Evolutionary conservation across 2,329 filamentous ascomycete species (phyloP).

Genomic region (Calonectria ilicicola): DNA sequence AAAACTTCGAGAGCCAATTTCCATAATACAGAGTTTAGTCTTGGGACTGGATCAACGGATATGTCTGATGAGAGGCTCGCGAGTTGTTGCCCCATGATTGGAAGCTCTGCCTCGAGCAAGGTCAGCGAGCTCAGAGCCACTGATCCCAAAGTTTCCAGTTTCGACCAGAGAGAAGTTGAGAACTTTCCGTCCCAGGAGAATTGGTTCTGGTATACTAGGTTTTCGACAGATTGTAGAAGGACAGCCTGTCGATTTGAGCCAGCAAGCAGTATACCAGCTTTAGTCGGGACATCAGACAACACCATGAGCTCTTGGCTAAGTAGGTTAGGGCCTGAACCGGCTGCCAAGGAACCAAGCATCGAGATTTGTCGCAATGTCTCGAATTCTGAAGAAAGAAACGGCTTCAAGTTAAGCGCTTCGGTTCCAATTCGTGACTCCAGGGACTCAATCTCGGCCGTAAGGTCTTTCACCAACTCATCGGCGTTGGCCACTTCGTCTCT

Average conservation of each 20-base stretch:
- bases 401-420: slow-evolving; percentile 54
- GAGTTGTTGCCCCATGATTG: slow-evolving; percentile 68
- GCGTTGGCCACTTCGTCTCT: slow-evolving; percentile 55
- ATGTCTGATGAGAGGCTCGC: slow-evolving; percentile 62
- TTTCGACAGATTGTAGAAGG: slow-evolving; percentile 61
- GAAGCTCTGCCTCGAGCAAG: slow-evolving; percentile 74
- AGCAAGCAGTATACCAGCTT: slow-evolving; percentile 48
- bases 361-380: slow-evolving; percentile 67
- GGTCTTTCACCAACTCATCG: slow-evolving; percentile 60
- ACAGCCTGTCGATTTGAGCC: slow-evolving; percentile 51
- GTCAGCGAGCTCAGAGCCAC: slow-evolving; percentile 71
- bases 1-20: slow-evolving; percentile 58
- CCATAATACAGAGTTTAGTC: slow-evolving; percentile 62
- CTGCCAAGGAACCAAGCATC: slow-evolving; percentile 51
- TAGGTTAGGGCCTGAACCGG: neutral
- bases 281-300: slow-evolving; percentile 57
- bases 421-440: slow-evolving; percentile 61
- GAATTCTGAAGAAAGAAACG: slow-evolving; percentile 68
- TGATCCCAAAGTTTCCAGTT: slow-evolving; percentile 62
- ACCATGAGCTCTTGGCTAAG: slow-evolving; percentile 57
- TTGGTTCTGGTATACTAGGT: slow-evolving; percentile 54
- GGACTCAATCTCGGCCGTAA: slow-evolving; percentile 63
- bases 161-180: slow-evolving; percentile 63
- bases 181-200: slow-evolving; percentile 56
- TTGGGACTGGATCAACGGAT: slow-evolving; percentile 60